Evolutionary conservation across 345 rosid genomes (phyloP), one percentile per base, ranked within the genome.

Genomic region (Dovyalis caffra): DNA sequence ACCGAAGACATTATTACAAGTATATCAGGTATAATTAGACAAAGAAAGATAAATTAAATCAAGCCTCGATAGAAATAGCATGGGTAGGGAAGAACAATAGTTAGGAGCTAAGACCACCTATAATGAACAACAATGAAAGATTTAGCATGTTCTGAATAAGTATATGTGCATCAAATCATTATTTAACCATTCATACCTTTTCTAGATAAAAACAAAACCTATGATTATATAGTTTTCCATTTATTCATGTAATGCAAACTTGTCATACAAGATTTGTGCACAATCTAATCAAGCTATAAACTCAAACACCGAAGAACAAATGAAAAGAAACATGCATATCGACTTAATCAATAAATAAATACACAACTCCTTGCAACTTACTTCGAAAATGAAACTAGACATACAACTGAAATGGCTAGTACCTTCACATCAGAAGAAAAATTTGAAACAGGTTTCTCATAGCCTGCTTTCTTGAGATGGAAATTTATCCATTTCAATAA

Each of bases 391-490:
- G 57, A 34, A 16, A 69, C 33, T 29, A 18, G 28, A 21, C 62
- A 58, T 18, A 70, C 69, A 69, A 74, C 38, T 69, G 73, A 71
- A 49, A 61, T 28, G 67, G 65, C 65, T 26, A 71, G 11, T 83
- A 94, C 97, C 95, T 94, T 94, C 77, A 94, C 32, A 76, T 94
- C 97, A 2, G 93, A 90, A 78, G 97, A 91, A 85, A 87, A 94
- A 78, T 94, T 94, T 49, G 89, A 68, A 64, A 92, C 90, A 31
- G 88, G 77, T 86, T 87, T 92, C 93, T 91, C 86, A 72, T 92
- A 94, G 75, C 98, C 97, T 11, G 87, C 97, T 85, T 90, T 92
- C 78, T 89, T 86, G 40, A 94, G 88, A 84, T 94, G 97, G 84
- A 90, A 94, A 81, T 94, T 94, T 92, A 92, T 90, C 97, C 98